A percentile compares a stretch with the other conserved stretches of the same genome.
Conservation (phyloP, 176 grass and related monocot species). For the Eragrostis curvula region DNA sequence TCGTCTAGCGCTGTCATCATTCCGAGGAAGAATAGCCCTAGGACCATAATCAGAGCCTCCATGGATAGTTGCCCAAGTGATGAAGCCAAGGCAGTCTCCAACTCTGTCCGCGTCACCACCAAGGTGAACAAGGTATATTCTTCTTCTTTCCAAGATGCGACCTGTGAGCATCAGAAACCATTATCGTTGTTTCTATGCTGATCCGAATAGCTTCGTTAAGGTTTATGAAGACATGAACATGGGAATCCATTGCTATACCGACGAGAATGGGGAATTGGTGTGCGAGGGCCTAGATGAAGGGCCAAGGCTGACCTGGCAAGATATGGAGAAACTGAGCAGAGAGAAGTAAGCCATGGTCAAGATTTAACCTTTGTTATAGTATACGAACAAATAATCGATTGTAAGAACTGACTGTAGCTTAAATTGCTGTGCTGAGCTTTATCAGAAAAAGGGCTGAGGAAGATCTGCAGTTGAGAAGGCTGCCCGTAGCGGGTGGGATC, state of each 20-base stretch:
- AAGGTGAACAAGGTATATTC: slow-evolving; percentile 41
- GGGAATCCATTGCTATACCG: slow-evolving; percentile 57
- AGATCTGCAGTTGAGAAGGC: slow-evolving; percentile 15
- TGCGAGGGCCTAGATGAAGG: slow-evolving; percentile 69
- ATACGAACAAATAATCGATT: background rate
- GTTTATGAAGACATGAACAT: slow-evolving; percentile 59
- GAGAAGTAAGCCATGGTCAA: slow-evolving; percentile 51
- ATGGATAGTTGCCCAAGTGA: slow-evolving; percentile 38
- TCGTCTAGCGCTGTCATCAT: slow-evolving; percentile 12
- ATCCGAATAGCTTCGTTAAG: slow-evolving; percentile 31
- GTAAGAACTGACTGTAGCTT: background rate
- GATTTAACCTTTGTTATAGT: background rate
- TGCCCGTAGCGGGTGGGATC: background rate
- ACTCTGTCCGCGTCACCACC: slow-evolving; percentile 22
- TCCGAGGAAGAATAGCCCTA: slow-evolving; percentile 20
- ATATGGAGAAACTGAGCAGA: slow-evolving; percentile 39
- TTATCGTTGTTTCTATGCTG: background rate
- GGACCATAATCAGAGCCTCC: slow-evolving; percentile 31
- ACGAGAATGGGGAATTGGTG: slow-evolving; percentile 53
- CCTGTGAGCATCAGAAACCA: slow-evolving; percentile 16
- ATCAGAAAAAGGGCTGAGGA: slow-evolving; percentile 31
- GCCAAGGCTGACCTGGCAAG: slow-evolving; percentile 47
- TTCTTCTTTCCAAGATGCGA: slow-evolving; percentile 7
- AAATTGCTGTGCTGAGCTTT: background rate
- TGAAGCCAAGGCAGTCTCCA: slow-evolving; percentile 30